Percentiles rank a stretch among this genome's conserved stretches.
Evolutionary conservation across 768 basidiomycete genomes (phyloP).

Genomic region (Suillus fuscotomentosus): DNA sequence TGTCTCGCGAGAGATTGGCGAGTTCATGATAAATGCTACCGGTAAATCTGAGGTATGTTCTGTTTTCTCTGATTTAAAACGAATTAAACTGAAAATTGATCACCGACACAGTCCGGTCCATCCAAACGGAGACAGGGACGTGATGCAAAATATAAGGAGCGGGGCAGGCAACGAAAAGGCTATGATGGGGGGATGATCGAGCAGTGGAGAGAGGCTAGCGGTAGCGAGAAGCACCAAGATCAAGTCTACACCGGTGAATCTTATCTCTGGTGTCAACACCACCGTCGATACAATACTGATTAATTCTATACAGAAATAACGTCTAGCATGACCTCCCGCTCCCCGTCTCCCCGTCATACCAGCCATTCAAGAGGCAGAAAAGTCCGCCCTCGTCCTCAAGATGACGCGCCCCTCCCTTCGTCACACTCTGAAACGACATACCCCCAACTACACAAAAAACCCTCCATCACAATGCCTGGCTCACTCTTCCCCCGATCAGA

Average conservation of each 20-base stretch:
- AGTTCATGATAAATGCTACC: conserved; percentile 68
- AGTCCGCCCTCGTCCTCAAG: background rate
- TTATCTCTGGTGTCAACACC: background rate
- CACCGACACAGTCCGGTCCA: conserved; percentile 9
- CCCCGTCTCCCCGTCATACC: conserved; percentile 16
- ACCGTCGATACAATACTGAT: conserved; percentile 8
- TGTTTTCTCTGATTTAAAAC: background rate
- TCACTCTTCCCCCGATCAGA: conserved; percentile 73
- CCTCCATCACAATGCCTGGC: conserved; percentile 72
- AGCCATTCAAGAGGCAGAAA: background rate
- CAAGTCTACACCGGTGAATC: conserved; percentile 12
- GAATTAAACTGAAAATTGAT: conserved; percentile 14
- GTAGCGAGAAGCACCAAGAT: conserved; percentile 3
- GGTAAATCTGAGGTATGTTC: conserved; percentile 19
- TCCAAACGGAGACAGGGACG: conserved; percentile 1
- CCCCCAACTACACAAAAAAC: conserved; percentile 22
- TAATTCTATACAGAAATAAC: conserved; percentile 17
- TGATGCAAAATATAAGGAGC: background rate
- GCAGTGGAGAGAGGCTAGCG: background rate
- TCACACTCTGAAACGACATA: conserved; percentile 16
- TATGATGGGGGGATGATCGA: background rate
- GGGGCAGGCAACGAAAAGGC: background rate
- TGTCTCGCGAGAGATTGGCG: conserved; percentile 68
- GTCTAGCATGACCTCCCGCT: conserved; percentile 18
- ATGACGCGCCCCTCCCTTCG: conserved; percentile 16